Conservation (phyloP, 2,329 filamentous ascomycete genomes). For the Ophiobolus disseminans region DNA sequence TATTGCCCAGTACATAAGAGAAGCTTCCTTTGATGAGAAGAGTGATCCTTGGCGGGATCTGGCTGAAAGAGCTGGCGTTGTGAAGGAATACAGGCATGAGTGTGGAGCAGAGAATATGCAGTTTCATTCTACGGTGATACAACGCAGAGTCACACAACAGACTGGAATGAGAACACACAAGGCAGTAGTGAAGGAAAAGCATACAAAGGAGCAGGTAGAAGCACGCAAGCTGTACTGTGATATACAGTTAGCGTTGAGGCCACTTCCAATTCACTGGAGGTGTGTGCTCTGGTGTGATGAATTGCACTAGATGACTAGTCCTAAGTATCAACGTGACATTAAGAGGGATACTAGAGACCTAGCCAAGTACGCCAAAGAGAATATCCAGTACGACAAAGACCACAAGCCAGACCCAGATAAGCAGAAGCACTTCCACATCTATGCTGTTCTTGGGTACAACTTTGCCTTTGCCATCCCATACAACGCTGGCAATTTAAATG, state of each 20-base stretch:
- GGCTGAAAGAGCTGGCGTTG: neutral
- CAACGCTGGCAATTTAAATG: constrained; percentile 2
- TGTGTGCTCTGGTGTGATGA: neutral
- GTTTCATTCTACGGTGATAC: neutral
- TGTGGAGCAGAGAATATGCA: neutral
- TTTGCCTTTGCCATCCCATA: constrained; percentile 1
- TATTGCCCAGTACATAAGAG: neutral
- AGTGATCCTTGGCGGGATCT: constrained; percentile 1
- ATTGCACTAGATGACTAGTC: neutral
- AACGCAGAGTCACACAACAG: neutral
- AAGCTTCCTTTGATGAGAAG: constrained; percentile 1
- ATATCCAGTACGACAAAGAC: neutral
- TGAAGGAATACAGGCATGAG: neutral
- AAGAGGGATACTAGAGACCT: neutral
- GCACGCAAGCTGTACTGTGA: neutral
- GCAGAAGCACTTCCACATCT: constrained; percentile 2
- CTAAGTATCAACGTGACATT: neutral
- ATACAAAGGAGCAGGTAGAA: neutral
- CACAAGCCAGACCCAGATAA: neutral
- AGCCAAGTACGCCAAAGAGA: neutral
- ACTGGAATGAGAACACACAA: neutral
- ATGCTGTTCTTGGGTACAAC: neutral
- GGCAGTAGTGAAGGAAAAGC: neutral
- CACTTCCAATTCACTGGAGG: neutral
- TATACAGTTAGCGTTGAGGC: neutral